Evolutionary conservation across 2,329 filamentous ascomycete genomes (phyloP), one percentile per base, ranked within the genome.

Genomic region (Piedraia hortae): DNA sequence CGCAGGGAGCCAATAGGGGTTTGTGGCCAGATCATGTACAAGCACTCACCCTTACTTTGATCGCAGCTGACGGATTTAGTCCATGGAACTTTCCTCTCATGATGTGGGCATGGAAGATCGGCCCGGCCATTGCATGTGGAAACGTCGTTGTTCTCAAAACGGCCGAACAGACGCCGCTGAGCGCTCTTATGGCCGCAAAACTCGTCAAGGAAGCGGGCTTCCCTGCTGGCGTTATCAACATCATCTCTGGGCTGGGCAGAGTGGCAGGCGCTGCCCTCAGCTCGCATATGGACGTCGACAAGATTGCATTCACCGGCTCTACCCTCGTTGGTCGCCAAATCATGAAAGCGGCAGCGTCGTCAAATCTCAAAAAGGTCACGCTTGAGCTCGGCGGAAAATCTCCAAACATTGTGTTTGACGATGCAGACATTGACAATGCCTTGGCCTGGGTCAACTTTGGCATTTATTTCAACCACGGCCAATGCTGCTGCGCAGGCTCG

Each of bases 91-190:
- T 77, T 52, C 73, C 73, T 5, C 52, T 82, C 20, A 60, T 73
- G 41, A 80, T 80, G 71, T 60, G 59, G 59, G 43, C 60, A 23
- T 88, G 75, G 75, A 88, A 88, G 62, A 66, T 75, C 29, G 67
- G 59, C 27, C 69, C 69, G 21, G 69, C 69, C 19, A 52, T 77
- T 37, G 65, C 67, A 33, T 62, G 62, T 16, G 70, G 71, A 39
- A 75, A 75, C 59, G 62, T 56, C 4, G 42, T 77, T 25, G 58
- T 77, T 38, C 47, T 77, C 39, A 77, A 77, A 61, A 62, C 65
- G 11, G 68, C 70, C 30, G 69, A 75, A 50, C 68, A 75, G 53
- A 75, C 69, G 6, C 70, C 69, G 9, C 59, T 75, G 21, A 67
- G 65, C 16, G 68, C 51, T 30, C 62, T 74, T 16, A 52, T 67